Percentiles rank a stretch among this genome's conserved stretches.
Conservation (phyloP, 352 stramenopile genomes). For the Phytophthora hybrid region DNA sequence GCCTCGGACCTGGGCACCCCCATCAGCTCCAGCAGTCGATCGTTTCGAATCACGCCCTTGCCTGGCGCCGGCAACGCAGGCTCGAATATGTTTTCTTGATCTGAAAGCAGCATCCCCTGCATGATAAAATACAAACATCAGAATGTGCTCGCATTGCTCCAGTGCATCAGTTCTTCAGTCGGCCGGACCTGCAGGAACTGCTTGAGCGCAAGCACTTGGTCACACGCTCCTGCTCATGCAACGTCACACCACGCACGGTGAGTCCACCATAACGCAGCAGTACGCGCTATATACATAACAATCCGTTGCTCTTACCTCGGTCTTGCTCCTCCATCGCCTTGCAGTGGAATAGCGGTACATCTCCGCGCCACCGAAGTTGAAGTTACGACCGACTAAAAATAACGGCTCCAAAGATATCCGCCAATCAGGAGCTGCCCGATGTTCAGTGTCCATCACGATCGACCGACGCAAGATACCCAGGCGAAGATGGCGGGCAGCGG, state of each 20-base stretch:
- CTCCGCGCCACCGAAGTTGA: slow-evolving; percentile 17
- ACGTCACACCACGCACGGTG: not conserved
- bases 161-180: not conserved
- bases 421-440: slow-evolving; percentile 27
- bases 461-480: slow-evolving; percentile 1
- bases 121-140: not conserved
- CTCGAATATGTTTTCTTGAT: slow-evolving; percentile 8
- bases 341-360: too few relatives aligned
- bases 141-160: not conserved
- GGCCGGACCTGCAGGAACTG: slow-evolving; percentile 34
- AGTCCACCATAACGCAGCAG: not conserved
- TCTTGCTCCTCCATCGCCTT: slow-evolving; percentile 23
- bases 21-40: slow-evolving; percentile 30
- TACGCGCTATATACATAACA: not conserved
- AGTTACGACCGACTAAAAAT: slow-evolving; percentile 38
- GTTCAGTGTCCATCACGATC: slow-evolving; percentile 6
- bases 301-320: slow-evolving; percentile 3
- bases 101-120: slow-evolving; percentile 24
- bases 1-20: slow-evolving; percentile 23
- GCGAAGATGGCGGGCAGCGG: slow-evolving; percentile 23
- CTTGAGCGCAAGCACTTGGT: slow-evolving; percentile 71
- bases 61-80: not conserved
- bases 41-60: slow-evolving; percentile 30
- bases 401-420: slow-evolving; percentile 22
- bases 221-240: slow-evolving; percentile 45